Base-by-base conservation (phyloP, 2,329 filamentous ascomycete genomes). In the Xenosphaeropsis pyriputrescens region DNA sequence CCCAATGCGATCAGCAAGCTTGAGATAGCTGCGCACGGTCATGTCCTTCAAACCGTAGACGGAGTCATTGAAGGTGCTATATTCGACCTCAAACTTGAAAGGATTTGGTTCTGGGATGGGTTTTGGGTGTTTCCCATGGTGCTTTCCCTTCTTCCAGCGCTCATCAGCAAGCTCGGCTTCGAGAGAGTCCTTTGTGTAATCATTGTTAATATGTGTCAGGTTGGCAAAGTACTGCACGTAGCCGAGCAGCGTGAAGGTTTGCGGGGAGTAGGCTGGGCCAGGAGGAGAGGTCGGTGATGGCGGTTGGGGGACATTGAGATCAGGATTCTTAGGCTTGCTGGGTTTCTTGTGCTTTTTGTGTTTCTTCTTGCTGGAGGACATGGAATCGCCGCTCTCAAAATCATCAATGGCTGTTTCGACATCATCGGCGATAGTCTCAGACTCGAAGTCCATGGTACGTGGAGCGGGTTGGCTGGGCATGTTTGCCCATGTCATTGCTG, bases 151-250 rank as follows among this genome's bases (percentile, higher is more conserved):
- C 29, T 73, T 71, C 75, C 79, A 81, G 43, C 64, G 66, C 19
- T 52, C 45, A 6, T 52, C 33, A 6, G 57, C 56, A n/a, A 54
- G 45, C 6, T 55, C 57, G 17, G 41, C 38, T 2, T 40, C 40
- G 32, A 38, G 31, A 31, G 45, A 45, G 14, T 38, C 26, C 5
- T 41, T 41, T 2, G 58, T 51, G 35, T 76, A 67, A 42, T 82
- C 73, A 48, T 86, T 83, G 60, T 96, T 93, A 59, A 94, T 79
- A 41, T 74, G 63, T 0, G 89, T 96, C n/a, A 98, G 63, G 56
- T 98, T 98, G 43, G 89, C 86, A 57, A 76, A 95, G 57, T 93
- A 95, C 51, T 98, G 91, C 4, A 76, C 85, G 57, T 85, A 95
- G 5, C 84, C 76, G 3, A 80, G 68, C 43, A 88, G 65, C 0